Base-by-base conservation (phyloP, 2,329 filamentous ascomycete genomes). In the Trichoderma lentiforme region DNA sequence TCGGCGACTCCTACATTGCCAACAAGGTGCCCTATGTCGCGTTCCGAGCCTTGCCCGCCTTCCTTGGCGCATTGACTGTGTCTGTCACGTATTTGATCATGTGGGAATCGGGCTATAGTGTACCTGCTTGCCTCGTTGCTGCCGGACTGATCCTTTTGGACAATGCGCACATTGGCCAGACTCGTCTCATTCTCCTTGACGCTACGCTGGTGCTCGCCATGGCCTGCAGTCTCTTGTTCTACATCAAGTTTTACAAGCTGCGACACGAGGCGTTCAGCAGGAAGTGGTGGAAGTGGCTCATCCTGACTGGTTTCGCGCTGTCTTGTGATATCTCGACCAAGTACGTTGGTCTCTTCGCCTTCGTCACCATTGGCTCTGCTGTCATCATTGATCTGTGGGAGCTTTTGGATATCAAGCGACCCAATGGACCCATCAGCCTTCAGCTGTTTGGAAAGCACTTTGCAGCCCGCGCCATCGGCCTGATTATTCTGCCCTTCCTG, bases 251-350 rank as follows among this genome's bases (percentile, higher is more conserved):
- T 84, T 98, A 98, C 86, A 99, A 98, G 87, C 86, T 95, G 76
- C 90, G 96, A 76, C 95, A 98, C 78, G 88, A 91, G 75, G 88
- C 96, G 3, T 99, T 99, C 81, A 90, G 92, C 73, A 90, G 94
- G 74, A 98, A 99, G 84, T 99, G 96, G 96, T 99, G 96, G 96
- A 99, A 99, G 83, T 99, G 96, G 96, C 89, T 99, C 73, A 90
- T 99, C 74, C 84, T 98, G 77, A 99, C 96, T 8, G 96, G 96
- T 73, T 95, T 99, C 80, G 92, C 92, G 73, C 88, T 99, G 80
- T 98, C 95, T 80, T 98, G 95, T 81, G 96, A 98, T 80, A 98
- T 99, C 78, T 98, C 96, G 70, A 97, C 93, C 81, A 99, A 99
- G 86, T 99, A 99, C 76, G 95, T 99, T 72, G 96, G 96, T 77